Base-by-base conservation (phyloP, 2,329 filamentous ascomycete genomes). In the Fusarium anthophilum region DNA sequence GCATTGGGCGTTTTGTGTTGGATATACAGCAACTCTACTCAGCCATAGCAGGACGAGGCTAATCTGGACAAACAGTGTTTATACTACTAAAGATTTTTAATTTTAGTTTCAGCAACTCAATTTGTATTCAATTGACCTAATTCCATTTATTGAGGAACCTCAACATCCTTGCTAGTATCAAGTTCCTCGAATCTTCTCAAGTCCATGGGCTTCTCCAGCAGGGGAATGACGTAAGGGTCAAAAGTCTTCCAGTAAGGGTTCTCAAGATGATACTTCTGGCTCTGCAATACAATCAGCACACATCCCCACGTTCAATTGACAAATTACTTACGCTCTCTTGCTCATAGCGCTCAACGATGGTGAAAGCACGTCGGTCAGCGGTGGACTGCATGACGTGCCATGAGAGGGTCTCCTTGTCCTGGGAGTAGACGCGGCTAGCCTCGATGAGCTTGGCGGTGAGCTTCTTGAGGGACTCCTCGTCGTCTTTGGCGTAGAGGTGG, bases 351-450 rank as follows among this genome's bases (percentile, higher is more conserved):
- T 94, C 92, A 53, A 94, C 92, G 77, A 94, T 93, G 54, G 91
- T 93, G 82, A 94, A 94, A 56, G 91, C 90, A 66, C 91, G 86
- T 50, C 87, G 86, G 80, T 94, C 92, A 77, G 89, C 86, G 66
- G 90, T 87, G 77, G 91, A 91, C 84, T 94, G 92, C 92, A 94
- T 94, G 72, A 94, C 92, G 82, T 93, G 90, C 92, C 92, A 94
- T 51, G 86, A 88, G 66, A 91, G 78, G 1, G 89, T 93, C 85
- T 94, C 92, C 79, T 89, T 89, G 84, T 94, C 92, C 73, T 92
- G 86, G 73, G 87, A 89, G 84, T 94, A 94, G 72, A 94, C 87
- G 71, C 90, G 87, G 67, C 91, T 91, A n/a, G 92, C 92, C 81
- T 94, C 92, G 79, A 92, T 88, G 65, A 94, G 89, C 85, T 94